Percentiles rank a stretch among this genome's conserved stretches.
Conservation (phyloP, 768 basidiomycete species). For the Rubroboletus pulcherrimus region DNA sequence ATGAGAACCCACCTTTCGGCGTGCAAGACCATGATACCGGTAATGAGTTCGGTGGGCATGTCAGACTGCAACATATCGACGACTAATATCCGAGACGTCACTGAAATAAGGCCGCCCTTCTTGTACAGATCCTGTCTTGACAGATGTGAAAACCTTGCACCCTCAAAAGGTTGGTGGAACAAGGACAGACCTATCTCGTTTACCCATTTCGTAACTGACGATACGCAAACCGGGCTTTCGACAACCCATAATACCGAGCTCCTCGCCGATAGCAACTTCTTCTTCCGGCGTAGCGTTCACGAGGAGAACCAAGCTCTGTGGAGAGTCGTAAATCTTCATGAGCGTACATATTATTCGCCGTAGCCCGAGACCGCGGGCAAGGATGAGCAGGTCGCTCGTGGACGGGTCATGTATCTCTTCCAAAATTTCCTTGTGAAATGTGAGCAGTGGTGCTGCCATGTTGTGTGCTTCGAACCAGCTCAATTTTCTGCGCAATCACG, state of each 20-base stretch:
- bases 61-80: constrained; percentile 91
- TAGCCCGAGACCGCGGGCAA: constrained; percentile 90
- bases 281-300: constrained; percentile 85
- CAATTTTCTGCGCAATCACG: neutral
- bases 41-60: constrained; percentile 80
- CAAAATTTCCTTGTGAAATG: constrained; percentile 66
- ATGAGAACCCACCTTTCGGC: constrained; percentile 70
- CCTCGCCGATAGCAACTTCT: constrained; percentile 87
- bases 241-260: constrained; percentile 89
- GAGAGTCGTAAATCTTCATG: constrained; percentile 88
- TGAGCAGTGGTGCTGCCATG: constrained; percentile 39
- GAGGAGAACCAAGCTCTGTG: constrained; percentile 77
- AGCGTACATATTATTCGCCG: constrained; percentile 80
- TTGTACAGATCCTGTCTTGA: constrained; percentile 80
- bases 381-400: constrained; percentile 66
- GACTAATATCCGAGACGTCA: constrained; percentile 91
- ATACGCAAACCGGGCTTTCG: constrained; percentile 79
- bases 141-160: constrained; percentile 7
- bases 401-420: constrained; percentile 70
- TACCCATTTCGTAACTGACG: constrained; percentile 76
- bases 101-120: constrained; percentile 82
- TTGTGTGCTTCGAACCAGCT: neutral
- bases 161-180: neutral
- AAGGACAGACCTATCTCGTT: constrained; percentile 66
- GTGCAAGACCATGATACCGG: constrained; percentile 86